Evolutionary conservation across 2,329 filamentous ascomycete genomes (phyloP).

Genomic region (Claviceps sp.): DNA sequence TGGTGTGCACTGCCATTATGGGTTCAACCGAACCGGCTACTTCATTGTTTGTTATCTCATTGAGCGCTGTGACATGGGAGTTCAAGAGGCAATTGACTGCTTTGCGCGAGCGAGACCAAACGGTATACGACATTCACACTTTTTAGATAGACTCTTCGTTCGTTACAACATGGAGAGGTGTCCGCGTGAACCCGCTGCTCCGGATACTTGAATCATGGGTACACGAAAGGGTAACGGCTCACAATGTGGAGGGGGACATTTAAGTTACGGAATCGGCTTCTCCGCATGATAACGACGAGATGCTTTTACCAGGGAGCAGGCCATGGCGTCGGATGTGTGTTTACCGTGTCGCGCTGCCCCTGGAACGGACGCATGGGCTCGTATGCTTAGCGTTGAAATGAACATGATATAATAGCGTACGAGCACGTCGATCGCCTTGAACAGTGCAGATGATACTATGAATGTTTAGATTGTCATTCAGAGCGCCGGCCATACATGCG

Average conservation of each 20-base stretch:
- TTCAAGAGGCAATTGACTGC: slow-evolving; percentile 65
- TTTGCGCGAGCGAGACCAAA: slow-evolving; percentile 63
- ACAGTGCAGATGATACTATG: no score
- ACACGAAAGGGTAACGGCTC: neutral
- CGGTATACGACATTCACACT: slow-evolving; percentile 82
- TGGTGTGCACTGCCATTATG: slow-evolving; percentile 89
- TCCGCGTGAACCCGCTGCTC: neutral
- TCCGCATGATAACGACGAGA: neutral
- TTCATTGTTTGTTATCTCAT: slow-evolving; percentile 86
- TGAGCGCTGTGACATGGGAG: slow-evolving; percentile 56
- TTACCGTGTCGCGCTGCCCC: no score
- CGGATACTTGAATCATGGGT: slow-evolving; percentile 51
- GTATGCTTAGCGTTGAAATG: no score
- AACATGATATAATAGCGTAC: no score
- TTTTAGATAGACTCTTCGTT: slow-evolving; percentile 70
- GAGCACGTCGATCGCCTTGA: no score
- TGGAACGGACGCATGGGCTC: no score
- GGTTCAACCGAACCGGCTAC: slow-evolving; percentile 88
- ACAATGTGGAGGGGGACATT: neutral
- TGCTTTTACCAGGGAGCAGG: neutral
- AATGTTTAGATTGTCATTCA: no score
- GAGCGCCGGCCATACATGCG: no score
- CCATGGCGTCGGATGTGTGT: neutral
- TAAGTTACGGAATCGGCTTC: neutral
- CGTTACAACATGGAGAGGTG: slow-evolving; percentile 41